Base-by-base conservation (phyloP, 441 rosid genomes). In the Dalechampia spathulata region DNA sequence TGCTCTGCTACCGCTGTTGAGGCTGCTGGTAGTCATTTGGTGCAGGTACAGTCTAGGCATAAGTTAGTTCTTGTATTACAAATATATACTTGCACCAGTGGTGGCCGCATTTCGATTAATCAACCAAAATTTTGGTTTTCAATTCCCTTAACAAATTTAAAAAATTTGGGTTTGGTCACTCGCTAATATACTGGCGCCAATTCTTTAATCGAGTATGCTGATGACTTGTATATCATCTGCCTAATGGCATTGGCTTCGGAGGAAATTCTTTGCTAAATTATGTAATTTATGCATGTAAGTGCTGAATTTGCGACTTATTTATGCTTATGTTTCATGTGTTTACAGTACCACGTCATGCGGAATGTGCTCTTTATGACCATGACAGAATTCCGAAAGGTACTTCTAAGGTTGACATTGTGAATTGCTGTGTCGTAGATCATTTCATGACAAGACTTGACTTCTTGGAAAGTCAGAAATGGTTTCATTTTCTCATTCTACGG, bases 301-400 rank as follows among this genome's bases (percentile, higher is more conserved):
- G 7, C 16, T 19, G n/a, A 32, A 22, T 48, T 47, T n/a, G 32
- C 5, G 7, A 56, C 30, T 28, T 23, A 58, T 32, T 39, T 23
- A 52, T 1, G 16, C 15, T 19, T 51, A 19, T 16, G n/a, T 27
- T 53, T 19, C 37, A 19, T 52, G 57, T 22, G 37, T 58, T 58
- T 56, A 65, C 85, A 83, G 96, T 83, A 84, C 69, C 90, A 89
- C 65, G 68, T 74, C 0, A 60, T 81, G 67, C 72, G 77, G 61
- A 83, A 87, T 71, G 69, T 85, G 50, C 80, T 90, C 71, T 81
- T 70, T 62, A 73, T 87, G 86, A 76, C 94, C 60, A 76, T 55
- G 86, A 73, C 79, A 25, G 96, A 90, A 73, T 90, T 87, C 72
- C 62, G 39, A 57, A 64, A 81, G 96, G 94, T 85, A 76, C 46